phyloP scores from a whole-genome alignment of 257 asterid genomes.

The Penstemon eatonii region DNA sequence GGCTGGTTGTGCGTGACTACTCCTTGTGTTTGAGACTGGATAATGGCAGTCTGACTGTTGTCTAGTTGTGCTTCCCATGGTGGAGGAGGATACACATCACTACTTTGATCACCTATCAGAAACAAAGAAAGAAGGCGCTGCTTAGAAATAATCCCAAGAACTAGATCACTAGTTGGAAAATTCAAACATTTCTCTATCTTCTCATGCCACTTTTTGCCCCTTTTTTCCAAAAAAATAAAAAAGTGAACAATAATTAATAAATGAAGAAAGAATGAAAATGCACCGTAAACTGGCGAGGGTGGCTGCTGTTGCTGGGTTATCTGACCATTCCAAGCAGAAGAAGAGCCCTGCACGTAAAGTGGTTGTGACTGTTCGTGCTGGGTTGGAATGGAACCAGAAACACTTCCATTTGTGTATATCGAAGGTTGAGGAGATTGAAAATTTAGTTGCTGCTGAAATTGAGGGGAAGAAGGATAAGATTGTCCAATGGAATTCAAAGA shows the following conservation, averaged over 20 bases:
- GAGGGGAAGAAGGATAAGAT: constrained; percentile 56
- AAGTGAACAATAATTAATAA: no score
- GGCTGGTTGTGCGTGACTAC: constrained; percentile 37
- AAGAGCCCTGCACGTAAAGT: constrained; percentile 52
- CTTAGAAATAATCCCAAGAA: no score
- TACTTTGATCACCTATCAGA: constrained; percentile 50
- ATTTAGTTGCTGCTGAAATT: constrained; percentile 58
- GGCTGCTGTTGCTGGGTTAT: constrained; percentile 72
- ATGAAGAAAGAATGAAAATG: constrained; percentile 21
- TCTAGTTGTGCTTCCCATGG: constrained; percentile 91
- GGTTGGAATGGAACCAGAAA: constrained; percentile 42
- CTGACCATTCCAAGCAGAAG: constrained; percentile 64
- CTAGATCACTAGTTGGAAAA: no score
- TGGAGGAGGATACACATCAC: constrained; percentile 72
- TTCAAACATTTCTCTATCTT: no score
- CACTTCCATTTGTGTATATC: constrained; percentile 58
- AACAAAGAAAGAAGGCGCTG: not conserved
- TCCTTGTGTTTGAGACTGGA: constrained; percentile 52
- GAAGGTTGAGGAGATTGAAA: constrained; percentile 47
- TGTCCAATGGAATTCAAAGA: constrained; percentile 51
- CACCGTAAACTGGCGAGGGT: constrained; percentile 73
- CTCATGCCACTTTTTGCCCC: no score
- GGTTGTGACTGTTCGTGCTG: constrained; percentile 64
- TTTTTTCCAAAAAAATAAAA: not conserved
- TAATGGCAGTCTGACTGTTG: constrained; percentile 34